Percentiles rank a stretch among this genome's conserved stretches.
These are phyloP conservation scores for Pinus tabuliformis DNA, from an alignment of 75 land plant genomes.

Conservation along the genomic window DNA sequence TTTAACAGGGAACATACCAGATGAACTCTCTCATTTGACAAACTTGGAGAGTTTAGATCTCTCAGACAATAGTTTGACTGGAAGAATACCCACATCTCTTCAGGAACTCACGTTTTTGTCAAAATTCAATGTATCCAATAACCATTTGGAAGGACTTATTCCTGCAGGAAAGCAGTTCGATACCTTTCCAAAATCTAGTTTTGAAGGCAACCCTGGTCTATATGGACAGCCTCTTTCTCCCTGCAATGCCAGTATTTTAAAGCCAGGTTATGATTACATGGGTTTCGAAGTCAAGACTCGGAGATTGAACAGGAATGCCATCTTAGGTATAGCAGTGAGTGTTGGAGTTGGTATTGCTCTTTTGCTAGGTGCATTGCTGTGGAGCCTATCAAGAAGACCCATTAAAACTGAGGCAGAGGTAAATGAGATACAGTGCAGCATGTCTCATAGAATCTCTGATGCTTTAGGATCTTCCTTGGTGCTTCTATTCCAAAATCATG, in stretches of 20 bases:
- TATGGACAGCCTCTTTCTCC: slow-evolving; percentile 29
- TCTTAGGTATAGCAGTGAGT: slow-evolving; percentile 21
- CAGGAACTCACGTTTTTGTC: slow-evolving; percentile 51
- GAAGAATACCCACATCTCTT: slow-evolving; percentile 49
- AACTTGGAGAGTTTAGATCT: slow-evolving; percentile 59
- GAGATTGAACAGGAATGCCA: not conserved
- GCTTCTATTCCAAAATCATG: slow-evolving; percentile 24
- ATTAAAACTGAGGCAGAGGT: slow-evolving; percentile 3
- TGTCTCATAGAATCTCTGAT: slow-evolving; percentile 9
- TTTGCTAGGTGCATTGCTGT: slow-evolving; percentile 7
- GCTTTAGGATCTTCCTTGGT: slow-evolving; percentile 16
- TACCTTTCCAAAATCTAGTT: slow-evolving; percentile 56
- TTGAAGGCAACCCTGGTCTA: slow-evolving; percentile 65
- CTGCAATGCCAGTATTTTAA: not conserved
- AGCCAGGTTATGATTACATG: not conserved
- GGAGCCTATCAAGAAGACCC: slow-evolving; percentile 10
- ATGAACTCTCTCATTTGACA: slow-evolving; percentile 32
- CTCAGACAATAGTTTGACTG: slow-evolving; percentile 49
- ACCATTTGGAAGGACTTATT: slow-evolving; percentile 52
- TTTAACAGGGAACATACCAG: slow-evolving; percentile 59
- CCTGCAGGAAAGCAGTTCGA: slow-evolving; percentile 65
- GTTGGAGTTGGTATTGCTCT: slow-evolving; percentile 21
- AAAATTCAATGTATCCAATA: slow-evolving; percentile 63
- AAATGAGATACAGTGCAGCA: not conserved
- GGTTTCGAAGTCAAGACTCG: not conserved